Evolutionary conservation across 805 yeast species (phyloP).

Genomic region (Metschnikowia hibisci): DNA sequence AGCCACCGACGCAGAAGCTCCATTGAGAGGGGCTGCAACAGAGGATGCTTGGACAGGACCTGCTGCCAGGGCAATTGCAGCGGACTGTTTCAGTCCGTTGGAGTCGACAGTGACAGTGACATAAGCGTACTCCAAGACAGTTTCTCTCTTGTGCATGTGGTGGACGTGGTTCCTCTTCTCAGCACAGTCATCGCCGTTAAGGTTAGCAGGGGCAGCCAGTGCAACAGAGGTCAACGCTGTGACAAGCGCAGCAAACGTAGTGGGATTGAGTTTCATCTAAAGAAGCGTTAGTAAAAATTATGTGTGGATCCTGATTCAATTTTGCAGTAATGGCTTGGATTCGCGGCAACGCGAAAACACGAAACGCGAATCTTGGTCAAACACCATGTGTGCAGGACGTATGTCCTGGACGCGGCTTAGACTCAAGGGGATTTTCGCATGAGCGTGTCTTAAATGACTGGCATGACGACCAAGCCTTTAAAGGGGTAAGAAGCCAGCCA

Average conservation of each 20-base stretch:
- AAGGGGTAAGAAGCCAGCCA: not conserved
- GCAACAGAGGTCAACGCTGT: constrained; percentile 13
- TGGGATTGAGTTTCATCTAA: constrained; percentile 13
- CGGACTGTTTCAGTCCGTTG: constrained; percentile 38
- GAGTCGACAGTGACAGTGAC: constrained; percentile 39
- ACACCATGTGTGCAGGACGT: not conserved
- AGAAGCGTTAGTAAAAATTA: constrained; percentile 6
- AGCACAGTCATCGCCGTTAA: constrained; percentile 15
- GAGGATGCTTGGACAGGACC: constrained; percentile 7
- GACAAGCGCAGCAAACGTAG: constrained; percentile 12
- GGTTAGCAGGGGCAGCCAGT: constrained; percentile 17
- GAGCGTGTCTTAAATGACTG: not conserved
- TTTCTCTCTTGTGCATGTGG: constrained; percentile 59
- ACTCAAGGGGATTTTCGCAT: not conserved
- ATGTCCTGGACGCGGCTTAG: not conserved
- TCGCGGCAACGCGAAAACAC: constrained; percentile 1
- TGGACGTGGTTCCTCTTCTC: constrained; percentile 44
- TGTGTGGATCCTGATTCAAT: not conserved
- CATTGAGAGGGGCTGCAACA: constrained; percentile 5
- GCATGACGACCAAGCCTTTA: not conserved
- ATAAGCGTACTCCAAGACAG: constrained; percentile 47
- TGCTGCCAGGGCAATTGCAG: constrained; percentile 7
- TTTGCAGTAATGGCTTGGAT: constrained; percentile 2
- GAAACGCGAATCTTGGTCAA: constrained; percentile 1
- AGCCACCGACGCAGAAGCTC: constrained; percentile 12